A percentile compares a stretch with the other conserved stretches of the same genome.
Evolutionary conservation across 805 yeast species (phyloP).

Genomic region (Ascoidea tarda): DNA sequence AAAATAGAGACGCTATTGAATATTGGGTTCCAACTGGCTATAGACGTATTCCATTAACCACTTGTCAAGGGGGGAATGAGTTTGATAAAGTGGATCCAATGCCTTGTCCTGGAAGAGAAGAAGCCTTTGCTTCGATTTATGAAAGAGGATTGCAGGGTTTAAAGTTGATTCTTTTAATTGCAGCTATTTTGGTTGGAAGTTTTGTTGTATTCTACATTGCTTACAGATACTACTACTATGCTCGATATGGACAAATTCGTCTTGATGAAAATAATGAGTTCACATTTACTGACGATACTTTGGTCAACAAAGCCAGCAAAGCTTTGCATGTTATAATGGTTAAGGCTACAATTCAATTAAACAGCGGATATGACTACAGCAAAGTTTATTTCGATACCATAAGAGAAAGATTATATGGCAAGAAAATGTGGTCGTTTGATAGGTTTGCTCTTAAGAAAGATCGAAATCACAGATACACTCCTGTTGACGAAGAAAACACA

Average conservation of each 20-base stretch:
- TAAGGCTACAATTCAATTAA: too few relatives aligned
- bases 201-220: constrained; percentile 52
- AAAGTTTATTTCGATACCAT: too few relatives aligned
- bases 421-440: too few relatives aligned
- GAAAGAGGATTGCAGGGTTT: constrained; percentile 36
- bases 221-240: constrained; percentile 47
- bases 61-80: constrained; percentile 69
- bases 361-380: too few relatives aligned
- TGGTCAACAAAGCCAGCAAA: too few relatives aligned
- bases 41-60: constrained; percentile 67
- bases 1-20: constrained; percentile 37
- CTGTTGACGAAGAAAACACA: too few relatives aligned
- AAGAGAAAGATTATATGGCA: too few relatives aligned
- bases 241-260: constrained; percentile 74
- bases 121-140: constrained; percentile 40
- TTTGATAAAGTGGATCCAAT: constrained; percentile 50
- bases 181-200: constrained; percentile 32
- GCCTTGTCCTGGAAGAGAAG: constrained; percentile 81
- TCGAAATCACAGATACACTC: too few relatives aligned
- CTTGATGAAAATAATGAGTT: constrained; percentile 53
- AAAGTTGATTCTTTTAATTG: constrained; percentile 34
- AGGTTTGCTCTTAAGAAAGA: too few relatives aligned
- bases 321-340: too few relatives aligned
- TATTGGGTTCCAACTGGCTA: constrained; percentile 91
- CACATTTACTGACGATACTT: too few relatives aligned